Conservation (phyloP, 139 green algal genomes). For the Chlorella sp. region DNA sequence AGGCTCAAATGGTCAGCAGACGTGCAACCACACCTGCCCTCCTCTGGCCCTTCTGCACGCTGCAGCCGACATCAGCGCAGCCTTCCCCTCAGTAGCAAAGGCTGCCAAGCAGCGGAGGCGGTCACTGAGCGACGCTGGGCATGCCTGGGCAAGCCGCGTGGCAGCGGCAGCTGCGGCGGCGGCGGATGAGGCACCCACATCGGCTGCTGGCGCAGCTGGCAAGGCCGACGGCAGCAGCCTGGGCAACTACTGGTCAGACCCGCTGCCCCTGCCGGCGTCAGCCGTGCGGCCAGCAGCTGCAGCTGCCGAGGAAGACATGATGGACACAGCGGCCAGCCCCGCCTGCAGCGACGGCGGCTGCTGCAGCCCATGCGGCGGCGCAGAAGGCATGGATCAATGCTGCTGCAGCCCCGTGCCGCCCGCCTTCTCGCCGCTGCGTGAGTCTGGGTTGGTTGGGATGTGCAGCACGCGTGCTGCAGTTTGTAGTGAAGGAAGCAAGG, state of each 20-base stretch:
- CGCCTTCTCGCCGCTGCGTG: conserved; percentile 9
- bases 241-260: conserved; percentile 28
- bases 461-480: neutral
- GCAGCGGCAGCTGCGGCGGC: neutral
- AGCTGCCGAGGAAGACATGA: neutral
- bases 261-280: conserved; percentile 1
- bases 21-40: no score
- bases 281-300: neutral
- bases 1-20: neutral
- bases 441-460: neutral
- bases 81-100: conserved; percentile 18
- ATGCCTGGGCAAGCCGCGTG: neutral
- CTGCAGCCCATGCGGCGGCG: neutral
- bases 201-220: neutral
- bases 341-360: neutral
- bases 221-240: neutral
- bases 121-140: conserved; percentile 5
- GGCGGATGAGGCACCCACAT: neutral
- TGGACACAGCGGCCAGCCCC: conserved; percentile 27
- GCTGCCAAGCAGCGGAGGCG: conserved; percentile 4
- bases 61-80: conserved; percentile 26
- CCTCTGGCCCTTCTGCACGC: neutral
- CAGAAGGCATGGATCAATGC: neutral
- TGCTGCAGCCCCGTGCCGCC: conserved; percentile 7
- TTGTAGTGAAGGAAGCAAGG: neutral